These are phyloP conservation scores for Plasmodium knowlesi DNA, from an alignment of 169 alveolate species.

Conservation along the genomic window DNA sequence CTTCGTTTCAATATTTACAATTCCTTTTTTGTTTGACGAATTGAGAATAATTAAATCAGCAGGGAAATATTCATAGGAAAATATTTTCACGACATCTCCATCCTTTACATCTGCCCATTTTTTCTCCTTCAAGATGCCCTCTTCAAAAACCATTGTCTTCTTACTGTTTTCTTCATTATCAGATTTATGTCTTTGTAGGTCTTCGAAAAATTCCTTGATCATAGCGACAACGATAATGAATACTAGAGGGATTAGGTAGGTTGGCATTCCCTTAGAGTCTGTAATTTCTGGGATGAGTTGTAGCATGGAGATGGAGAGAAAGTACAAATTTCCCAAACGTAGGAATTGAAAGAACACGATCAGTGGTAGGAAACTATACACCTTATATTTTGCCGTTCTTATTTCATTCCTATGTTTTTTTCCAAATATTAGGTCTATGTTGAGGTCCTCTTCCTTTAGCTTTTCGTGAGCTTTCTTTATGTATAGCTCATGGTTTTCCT, in stretches of 20 bases:
- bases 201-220: conserved; percentile 94
- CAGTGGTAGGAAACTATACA: conserved; percentile 76
- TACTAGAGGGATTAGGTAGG: conserved; percentile 91
- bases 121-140: conserved; percentile 80
- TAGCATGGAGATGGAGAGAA: conserved; percentile 90
- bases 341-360: conserved; percentile 78
- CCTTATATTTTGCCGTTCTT: conserved; percentile 79
- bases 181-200: conserved; percentile 90
- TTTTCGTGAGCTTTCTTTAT: conserved; percentile 50
- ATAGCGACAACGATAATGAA: conserved; percentile 93
- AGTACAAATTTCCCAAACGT: conserved; percentile 91
- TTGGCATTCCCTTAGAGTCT: conserved; percentile 93
- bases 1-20: conserved; percentile 90
- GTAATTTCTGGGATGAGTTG: conserved; percentile 89
- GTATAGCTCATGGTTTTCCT: conserved; percentile 57
- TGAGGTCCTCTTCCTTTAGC: conserved; percentile 50
- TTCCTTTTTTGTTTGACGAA: conserved; percentile 93
- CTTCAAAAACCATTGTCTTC: conserved; percentile 83
- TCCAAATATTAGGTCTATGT: conserved; percentile 67
- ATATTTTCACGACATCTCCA: conserved; percentile 94
- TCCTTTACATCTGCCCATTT: conserved; percentile 90
- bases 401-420: conserved; percentile 65
- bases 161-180: conserved; percentile 93
- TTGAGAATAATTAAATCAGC: conserved; percentile 93
- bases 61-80: conserved; percentile 93